Evolutionary conservation across 75 land plant species (phyloP).

Genomic region (Cryptomeria japonica): DNA sequence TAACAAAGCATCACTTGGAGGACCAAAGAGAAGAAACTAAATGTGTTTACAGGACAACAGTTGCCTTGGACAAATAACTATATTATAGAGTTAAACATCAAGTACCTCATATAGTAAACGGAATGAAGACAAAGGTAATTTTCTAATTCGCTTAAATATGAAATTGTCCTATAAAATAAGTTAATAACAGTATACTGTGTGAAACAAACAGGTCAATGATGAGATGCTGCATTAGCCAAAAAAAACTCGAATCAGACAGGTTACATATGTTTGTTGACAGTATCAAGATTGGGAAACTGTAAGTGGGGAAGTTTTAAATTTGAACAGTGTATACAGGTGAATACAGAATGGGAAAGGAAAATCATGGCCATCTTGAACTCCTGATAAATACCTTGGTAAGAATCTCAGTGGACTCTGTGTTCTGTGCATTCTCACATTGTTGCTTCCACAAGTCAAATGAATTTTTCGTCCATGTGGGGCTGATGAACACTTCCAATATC

Average conservation of each 20-base stretch:
- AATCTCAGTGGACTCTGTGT: slow-evolving; percentile 67
- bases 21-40: neutral
- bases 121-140: neutral
- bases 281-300: neutral
- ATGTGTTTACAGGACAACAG: no score
- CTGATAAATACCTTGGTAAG: slow-evolving; percentile 69
- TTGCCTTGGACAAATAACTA: neutral
- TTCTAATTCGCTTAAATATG: neutral
- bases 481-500: slow-evolving; percentile 53
- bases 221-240: neutral
- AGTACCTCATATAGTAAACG: neutral
- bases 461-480: slow-evolving; percentile 53
- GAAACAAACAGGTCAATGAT: neutral
- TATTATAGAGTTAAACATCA: neutral
- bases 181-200: neutral
- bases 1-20: neutral
- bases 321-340: neutral
- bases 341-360: neutral
- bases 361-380: neutral
- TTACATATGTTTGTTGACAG: neutral
- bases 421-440: slow-evolving; percentile 63
- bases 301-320: neutral
- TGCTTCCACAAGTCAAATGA: slow-evolving; percentile 58
- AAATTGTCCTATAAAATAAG: neutral
- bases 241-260: neutral